Conservation (phyloP, 495 filamentous ascomycete species). For the Lophiostoma macrostomum region DNA sequence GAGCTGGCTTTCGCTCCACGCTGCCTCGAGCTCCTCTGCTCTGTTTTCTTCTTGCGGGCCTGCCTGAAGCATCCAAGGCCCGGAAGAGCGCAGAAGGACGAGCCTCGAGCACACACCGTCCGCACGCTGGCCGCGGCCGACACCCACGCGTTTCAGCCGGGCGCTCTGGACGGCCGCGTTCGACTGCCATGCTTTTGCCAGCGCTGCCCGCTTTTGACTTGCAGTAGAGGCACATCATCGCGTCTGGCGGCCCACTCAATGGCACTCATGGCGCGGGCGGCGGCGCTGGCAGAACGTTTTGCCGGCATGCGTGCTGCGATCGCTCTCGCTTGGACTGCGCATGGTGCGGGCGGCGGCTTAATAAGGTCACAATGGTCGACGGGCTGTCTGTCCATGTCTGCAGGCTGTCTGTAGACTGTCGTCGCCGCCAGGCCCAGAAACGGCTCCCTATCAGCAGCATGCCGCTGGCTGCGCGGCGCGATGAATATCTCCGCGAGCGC, state of each 20-base stretch:
- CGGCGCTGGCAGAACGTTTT: conserved; percentile 12
- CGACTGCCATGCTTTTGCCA: conserved; percentile 1
- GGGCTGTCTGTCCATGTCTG: too few relatives aligned
- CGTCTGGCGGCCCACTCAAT: conserved; percentile 27
- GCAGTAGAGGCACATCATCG: conserved; percentile 32
- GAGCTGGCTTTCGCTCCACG: conserved; percentile 1
- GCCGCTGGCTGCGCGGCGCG: neutral
- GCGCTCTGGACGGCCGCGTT: neutral
- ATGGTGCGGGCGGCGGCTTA: too few relatives aligned
- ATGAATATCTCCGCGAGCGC: conserved; percentile 29
- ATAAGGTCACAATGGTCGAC: neutral
- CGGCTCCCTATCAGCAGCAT: conserved; percentile 25
- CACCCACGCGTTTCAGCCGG: conserved; percentile 14
- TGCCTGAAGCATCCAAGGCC: conserved; percentile 22
- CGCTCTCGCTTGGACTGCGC: too few relatives aligned
- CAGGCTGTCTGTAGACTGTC: too few relatives aligned
- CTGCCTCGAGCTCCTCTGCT: neutral
- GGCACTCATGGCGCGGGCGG: too few relatives aligned
- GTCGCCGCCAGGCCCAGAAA: conserved; percentile 22
- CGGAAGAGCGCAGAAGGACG: conserved; percentile 12
- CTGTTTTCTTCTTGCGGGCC: conserved; percentile 6
- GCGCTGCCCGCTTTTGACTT: conserved; percentile 5
- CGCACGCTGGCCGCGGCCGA: conserved; percentile 10
- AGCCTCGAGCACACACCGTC: neutral
- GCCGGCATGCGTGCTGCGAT: conserved; percentile 7